Evolutionary conservation across 768 basidiomycete species (phyloP), one percentile per base, ranked within the genome.

Genomic region (Chalciporus pseudorubinellus): DNA sequence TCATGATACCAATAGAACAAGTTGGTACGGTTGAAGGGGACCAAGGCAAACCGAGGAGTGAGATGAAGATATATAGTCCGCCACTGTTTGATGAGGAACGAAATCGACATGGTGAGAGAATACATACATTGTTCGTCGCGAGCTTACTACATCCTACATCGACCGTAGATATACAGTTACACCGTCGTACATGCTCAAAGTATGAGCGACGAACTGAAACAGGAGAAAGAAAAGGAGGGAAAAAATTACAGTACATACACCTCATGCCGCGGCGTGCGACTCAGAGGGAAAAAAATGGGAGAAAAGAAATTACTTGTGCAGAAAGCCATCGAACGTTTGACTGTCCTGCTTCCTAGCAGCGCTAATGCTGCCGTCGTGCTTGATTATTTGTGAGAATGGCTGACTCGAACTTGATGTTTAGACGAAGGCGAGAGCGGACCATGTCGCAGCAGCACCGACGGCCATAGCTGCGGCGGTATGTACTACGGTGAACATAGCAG

Each of bases 371-470:
- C n/a, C 14, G 34, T 36, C 6, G 14, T 36, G 3, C 16, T 16
- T 36, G n/a, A n/a, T 16, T 34, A 7, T 16, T 16, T 34, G 33
- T 34, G 9, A 16, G 14, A 34, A 34, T 7, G 16, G 6, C 5
- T 16, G n/a, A 36, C n/a, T 16, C n/a, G 34, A 7, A 36, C 34
- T n/a, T 16, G 16, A 16, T 16, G 20, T 34, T 76, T 60, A 85
- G 54, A 72, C 74, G 66, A 83, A 89, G 1, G 87, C 87, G 51
- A 90, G 67, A 21, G 84, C 85, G 16, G 83, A 80, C 87, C 87
- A 89, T 3, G 87, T 77, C 3, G 81, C 83, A 12, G 83, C 81
- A 13, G 85, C 87, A 21, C 87, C 87, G 36, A 89, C 67, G 1
- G 79, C 77, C 28, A 84, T 77, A 16, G 80, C 82, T 4, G 83